A percentile compares a stretch with the other conserved stretches of the same genome.
Evolutionary conservation across 306 rosid species (phyloP).

Genomic region (Pyrus pyrifolia): DNA sequence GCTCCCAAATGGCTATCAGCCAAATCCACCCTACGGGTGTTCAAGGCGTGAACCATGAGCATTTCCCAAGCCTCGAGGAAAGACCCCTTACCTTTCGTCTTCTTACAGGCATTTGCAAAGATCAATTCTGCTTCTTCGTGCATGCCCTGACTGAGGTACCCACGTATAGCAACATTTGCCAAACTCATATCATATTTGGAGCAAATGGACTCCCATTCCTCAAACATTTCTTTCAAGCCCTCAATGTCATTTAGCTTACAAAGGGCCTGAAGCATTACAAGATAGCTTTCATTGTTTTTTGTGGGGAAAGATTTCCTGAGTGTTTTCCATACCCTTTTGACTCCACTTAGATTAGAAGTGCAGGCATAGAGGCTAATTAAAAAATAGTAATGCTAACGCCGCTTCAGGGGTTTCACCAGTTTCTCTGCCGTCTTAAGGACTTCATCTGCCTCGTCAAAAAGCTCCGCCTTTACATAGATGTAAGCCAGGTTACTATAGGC

Average conservation of each 20-base stretch:
- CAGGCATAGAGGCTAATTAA: conserved; percentile 63
- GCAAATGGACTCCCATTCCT: conserved; percentile 71
- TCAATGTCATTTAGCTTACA: conserved; percentile 52
- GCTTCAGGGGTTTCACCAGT: conserved; percentile 22
- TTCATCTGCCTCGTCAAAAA: conserved; percentile 52
- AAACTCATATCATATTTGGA: conserved; percentile 48
- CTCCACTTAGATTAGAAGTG: conserved; percentile 49
- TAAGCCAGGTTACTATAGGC: conserved; percentile 68
- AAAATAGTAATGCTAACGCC: conserved; percentile 54
- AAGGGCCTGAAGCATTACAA: conserved; percentile 61
- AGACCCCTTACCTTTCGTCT: conserved; percentile 31
- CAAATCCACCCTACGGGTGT: conserved; percentile 28
- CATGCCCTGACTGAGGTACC: conserved; percentile 51
- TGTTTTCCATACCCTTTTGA: conserved; percentile 55
- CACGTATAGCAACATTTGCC: conserved; percentile 28
- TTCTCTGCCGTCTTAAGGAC: conserved; percentile 49
- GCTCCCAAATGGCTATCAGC: conserved; percentile 54
- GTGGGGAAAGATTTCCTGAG: conserved; percentile 37
- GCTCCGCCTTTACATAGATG: conserved; percentile 55
- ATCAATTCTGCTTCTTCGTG: conserved; percentile 49
- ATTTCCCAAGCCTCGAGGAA: conserved; percentile 44
- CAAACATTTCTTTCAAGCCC: conserved; percentile 44
- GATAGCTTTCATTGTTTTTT: conserved; percentile 56
- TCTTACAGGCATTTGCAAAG: conserved; percentile 42
- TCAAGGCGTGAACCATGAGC: conserved; percentile 54